Base-by-base conservation (phyloP, 148 eudicot genomes). In the Nyssa sinensis region DNA sequence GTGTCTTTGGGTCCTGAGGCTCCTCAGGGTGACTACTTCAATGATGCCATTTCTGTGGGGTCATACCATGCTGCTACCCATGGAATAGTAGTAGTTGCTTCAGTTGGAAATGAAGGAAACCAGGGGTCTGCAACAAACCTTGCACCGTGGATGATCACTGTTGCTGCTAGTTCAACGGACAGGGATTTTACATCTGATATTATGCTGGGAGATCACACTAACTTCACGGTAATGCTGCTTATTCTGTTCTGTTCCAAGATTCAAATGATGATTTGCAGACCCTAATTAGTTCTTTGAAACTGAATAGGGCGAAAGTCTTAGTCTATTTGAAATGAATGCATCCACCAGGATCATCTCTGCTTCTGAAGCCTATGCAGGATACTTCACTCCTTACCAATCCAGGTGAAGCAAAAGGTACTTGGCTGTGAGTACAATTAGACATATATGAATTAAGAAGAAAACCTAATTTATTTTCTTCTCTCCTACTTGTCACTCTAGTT, bases 371-470 rank as follows among this genome's bases (percentile, higher is more conserved):
- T 61, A 73, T 76, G 86, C 69, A 33, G 89, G 89, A 24, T 86
- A 83, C 62, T 86, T 86, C 74, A 86, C 86, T 77, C 86, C 89
- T 57, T 86, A 86, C 49, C 89, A 86, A 86, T 86, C 89, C 83
- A 86, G 89, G 86, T 86, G 85, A 83, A 83, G 81, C 69, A 76
- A 75, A 77, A 86, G 86, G 88, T 85, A 85, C 79, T 81, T 75
- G 33, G 37, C 55, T 74, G 23, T 53, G 29, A 66, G 74, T 78
- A 68, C 23, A 39, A 69, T 44, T 59, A 29, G 23, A 53, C 29
- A 33, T 51, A 1, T 64, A 51, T 63, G 47, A 27, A 28, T 19
- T 39, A 11, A n/a, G 21, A 1, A 32, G 57, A n/a, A 76, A 44
- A 7, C 58, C 63, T 47, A 79, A 73, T 31, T 66, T 58, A 9